Percentiles rank a stretch among this genome's conserved stretches.
Conservation (phyloP, 169 alveolate species). For the Sarcocystis neurona region DNA sequence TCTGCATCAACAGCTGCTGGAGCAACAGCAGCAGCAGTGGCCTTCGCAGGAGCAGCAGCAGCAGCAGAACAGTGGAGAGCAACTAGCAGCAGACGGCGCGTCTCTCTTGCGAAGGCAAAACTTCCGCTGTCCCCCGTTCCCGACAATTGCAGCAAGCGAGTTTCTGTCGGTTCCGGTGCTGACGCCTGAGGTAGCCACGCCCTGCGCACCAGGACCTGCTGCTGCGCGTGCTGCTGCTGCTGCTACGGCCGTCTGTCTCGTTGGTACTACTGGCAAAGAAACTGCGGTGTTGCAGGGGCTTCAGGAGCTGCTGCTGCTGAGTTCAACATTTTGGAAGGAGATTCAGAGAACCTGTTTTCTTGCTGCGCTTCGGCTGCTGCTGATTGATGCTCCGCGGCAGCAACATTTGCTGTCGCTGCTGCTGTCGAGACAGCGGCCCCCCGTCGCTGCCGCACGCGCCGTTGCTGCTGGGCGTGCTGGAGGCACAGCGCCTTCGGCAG, state of each 20-base stretch:
- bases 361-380: background rate
- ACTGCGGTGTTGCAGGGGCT: background rate
- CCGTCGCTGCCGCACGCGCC: too few species aligned
- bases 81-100: too few species aligned
- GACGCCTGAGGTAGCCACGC: background rate
- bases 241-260: background rate
- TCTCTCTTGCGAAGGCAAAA: too few species aligned
- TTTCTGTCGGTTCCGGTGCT: background rate
- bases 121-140: too few species aligned
- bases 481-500: background rate
- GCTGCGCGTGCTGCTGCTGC: background rate
- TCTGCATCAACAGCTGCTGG: background rate
- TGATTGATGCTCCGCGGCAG: background rate
- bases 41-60: too few species aligned
- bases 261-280: too few species aligned
- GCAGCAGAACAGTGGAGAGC: too few species aligned
- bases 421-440: too few species aligned
- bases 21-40: too few species aligned
- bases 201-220: too few species aligned
- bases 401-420: background rate
- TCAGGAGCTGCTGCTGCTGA: background rate
- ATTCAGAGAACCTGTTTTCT: background rate
- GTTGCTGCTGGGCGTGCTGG: too few species aligned
- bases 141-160: too few species aligned
- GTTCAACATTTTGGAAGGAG: slow-evolving; percentile 14